Conservation (phyloP, 352 stramenopile genomes). For the Globisporangium rhizosaccharum region DNA sequence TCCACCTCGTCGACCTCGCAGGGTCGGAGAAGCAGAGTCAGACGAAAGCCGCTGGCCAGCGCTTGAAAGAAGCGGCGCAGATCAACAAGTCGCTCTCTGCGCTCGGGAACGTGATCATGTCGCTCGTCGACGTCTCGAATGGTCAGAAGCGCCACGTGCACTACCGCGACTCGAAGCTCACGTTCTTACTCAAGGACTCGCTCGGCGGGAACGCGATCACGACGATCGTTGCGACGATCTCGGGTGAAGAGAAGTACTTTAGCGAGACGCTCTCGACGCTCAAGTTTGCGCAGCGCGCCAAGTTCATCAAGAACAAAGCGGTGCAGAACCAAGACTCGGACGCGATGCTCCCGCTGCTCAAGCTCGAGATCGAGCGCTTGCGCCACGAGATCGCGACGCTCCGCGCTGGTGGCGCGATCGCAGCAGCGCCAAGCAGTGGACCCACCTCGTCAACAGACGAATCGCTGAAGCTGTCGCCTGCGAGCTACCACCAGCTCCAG, state of each 20-base stretch:
- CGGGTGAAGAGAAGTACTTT: constrained; percentile 79
- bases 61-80: constrained; percentile 84
- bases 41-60: constrained; percentile 68
- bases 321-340: constrained; percentile 84
- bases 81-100: constrained; percentile 89
- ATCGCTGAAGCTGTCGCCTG: constrained; percentile 2
- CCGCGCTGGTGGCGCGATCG: neutral
- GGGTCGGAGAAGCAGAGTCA: constrained; percentile 86
- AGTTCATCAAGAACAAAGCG: constrained; percentile 87
- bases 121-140: constrained; percentile 80
- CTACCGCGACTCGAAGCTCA: constrained; percentile 85
- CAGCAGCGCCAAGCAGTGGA: neutral
- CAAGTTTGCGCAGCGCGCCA: constrained; percentile 85
- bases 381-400: constrained; percentile 51
- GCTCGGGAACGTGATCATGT: constrained; percentile 88
- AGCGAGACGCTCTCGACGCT: constrained; percentile 83
- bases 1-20: constrained; percentile 85
- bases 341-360: constrained; percentile 63
- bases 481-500: constrained; percentile 7
- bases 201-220: constrained; percentile 86
- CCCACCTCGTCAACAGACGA: constrained; percentile 1
- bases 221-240: constrained; percentile 79
- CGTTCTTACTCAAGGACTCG: constrained; percentile 83
- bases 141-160: constrained; percentile 77
- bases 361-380: constrained; percentile 69